phyloP scores from a whole-genome alignment of 768 basidiomycete genomes.

The Tylopilus subfusipes region DNA sequence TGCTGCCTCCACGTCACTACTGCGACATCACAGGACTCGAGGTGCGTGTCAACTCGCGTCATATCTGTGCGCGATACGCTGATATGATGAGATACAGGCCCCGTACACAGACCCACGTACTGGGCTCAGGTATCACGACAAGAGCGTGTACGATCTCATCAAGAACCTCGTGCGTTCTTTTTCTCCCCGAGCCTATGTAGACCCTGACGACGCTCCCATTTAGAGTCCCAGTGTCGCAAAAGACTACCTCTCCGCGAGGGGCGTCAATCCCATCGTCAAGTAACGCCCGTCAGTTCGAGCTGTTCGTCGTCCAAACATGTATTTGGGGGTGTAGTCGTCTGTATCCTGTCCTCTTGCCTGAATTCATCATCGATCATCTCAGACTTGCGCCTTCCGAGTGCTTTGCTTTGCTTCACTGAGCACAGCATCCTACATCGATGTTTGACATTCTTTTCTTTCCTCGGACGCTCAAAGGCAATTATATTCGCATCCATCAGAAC shows the following conservation, averaged over 20 bases:
- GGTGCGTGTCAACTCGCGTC: slow-evolving; percentile 33
- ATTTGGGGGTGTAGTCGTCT: neutral
- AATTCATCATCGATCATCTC: neutral
- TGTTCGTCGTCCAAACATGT: neutral
- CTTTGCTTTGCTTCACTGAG: neutral
- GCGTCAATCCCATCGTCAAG: slow-evolving; percentile 48
- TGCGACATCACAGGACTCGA: slow-evolving; percentile 88
- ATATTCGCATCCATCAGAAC: no score
- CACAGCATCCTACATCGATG: neutral
- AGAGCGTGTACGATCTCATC: slow-evolving; percentile 80
- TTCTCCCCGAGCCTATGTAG: neutral
- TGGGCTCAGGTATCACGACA: slow-evolving; percentile 78
- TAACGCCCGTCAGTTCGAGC: slow-evolving; percentile 13
- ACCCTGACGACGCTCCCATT: neutral
- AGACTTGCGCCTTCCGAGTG: neutral
- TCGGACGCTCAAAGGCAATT: no score
- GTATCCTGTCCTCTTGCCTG: neutral
- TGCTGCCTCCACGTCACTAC: slow-evolving; percentile 71
- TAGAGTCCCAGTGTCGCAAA: slow-evolving; percentile 66
- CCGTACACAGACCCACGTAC: slow-evolving; percentile 83
- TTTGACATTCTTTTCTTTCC: neutral
- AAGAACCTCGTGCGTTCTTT: slow-evolving; percentile 56
- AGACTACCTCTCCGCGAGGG: slow-evolving; percentile 63
- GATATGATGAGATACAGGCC: slow-evolving; percentile 37
- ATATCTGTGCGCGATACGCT: neutral